A percentile compares a stretch with the other conserved stretches of the same genome.
Evolutionary conservation across 2,329 filamentous ascomycete species (phyloP).

Genomic region (Beauveria sp.): DNA sequence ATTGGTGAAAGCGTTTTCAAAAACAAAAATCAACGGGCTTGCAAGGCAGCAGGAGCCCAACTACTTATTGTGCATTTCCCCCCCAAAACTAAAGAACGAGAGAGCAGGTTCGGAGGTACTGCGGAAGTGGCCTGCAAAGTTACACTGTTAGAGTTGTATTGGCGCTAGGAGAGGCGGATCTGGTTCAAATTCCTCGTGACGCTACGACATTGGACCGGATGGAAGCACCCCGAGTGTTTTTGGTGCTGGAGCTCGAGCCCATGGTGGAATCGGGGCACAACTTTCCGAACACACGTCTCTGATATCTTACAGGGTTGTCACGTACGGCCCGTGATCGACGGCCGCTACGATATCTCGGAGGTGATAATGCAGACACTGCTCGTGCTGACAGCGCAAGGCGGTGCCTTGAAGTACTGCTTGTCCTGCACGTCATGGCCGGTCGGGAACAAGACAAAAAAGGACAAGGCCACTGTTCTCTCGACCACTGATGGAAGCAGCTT

Average conservation of each 20-base stretch:
- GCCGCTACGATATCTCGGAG: background rate
- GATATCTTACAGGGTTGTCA: background rate
- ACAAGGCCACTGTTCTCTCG: background rate
- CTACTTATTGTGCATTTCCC: background rate
- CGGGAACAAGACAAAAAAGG: background rate
- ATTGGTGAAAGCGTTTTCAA: background rate
- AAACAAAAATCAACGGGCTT: background rate
- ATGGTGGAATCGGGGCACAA: background rate
- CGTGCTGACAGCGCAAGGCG: background rate
- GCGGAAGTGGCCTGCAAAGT: constrained; percentile 5
- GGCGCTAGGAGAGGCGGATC: constrained; percentile 10
- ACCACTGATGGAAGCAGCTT: background rate
- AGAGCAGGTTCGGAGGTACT: constrained; percentile 7
- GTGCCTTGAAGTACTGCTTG: background rate
- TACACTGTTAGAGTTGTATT: background rate
- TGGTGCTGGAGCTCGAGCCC: constrained; percentile 8
- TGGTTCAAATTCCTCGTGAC: constrained; percentile 10
- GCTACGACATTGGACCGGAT: background rate
- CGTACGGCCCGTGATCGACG: too few relatives aligned
- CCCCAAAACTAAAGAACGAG: background rate
- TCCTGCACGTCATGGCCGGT: background rate
- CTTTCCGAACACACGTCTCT: background rate
- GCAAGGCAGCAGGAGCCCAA: background rate
- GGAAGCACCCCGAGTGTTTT: background rate
- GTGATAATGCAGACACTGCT: background rate